Evolutionary conservation across 176 grass and related monocot genomes (phyloP).

Genomic region (Areca catechu): DNA sequence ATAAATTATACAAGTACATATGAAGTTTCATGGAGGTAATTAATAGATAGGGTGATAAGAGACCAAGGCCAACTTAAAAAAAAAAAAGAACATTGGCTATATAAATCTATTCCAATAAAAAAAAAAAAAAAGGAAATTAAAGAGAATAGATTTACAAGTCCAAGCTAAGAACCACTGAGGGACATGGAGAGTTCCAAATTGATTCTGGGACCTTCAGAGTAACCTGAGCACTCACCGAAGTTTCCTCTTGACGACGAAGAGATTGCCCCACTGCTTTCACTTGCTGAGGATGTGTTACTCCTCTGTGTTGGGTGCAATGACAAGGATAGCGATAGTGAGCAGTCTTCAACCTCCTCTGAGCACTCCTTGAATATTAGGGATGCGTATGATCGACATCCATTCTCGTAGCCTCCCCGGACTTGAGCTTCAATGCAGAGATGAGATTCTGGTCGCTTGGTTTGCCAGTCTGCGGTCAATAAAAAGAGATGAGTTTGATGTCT

Average conservation of each 20-base stretch:
- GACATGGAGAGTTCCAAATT: constrained; percentile 90
- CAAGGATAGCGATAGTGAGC: constrained; percentile 54
- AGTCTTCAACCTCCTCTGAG: constrained; percentile 11
- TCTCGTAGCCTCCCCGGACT: constrained; percentile 8
- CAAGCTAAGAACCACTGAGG: constrained; percentile 42
- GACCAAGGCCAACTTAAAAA: no score
- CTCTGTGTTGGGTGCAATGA: constrained; percentile 19
- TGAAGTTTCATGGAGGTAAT: no score
- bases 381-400: neutral
- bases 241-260: constrained; percentile 36
- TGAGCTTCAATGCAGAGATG: constrained; percentile 1
- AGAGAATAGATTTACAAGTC: constrained; percentile 3
- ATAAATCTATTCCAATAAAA: no score
- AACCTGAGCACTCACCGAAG: constrained; percentile 43
- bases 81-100: no score
- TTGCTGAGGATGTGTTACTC: constrained; percentile 24
- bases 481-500: no score
- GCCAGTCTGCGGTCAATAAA: constrained; percentile 19
- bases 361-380: constrained; percentile 5
- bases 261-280: constrained; percentile 56
- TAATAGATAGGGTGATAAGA: no score
- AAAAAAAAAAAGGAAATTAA: constrained; percentile 4
- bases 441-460: constrained; percentile 20
- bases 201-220: constrained; percentile 23
- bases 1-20: no score